A percentile compares a stretch with the other conserved stretches of the same genome.
Evolutionary conservation across 2,329 filamentous ascomycete species (phyloP).

Genomic region (Chaetomium olivaceum): DNA sequence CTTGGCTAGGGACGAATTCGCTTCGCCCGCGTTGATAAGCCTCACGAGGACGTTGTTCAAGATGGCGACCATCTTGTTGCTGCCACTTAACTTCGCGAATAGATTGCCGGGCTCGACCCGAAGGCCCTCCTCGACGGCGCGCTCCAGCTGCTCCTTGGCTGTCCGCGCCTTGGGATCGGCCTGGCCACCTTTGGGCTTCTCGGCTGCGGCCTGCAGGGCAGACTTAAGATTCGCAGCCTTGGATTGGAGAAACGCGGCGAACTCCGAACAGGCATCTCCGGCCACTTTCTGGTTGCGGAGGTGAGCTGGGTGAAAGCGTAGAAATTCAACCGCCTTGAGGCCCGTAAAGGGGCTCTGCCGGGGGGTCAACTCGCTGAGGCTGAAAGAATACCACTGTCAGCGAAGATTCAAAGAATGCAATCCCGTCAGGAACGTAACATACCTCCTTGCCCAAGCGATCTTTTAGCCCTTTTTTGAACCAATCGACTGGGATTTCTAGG

Average conservation of each 20-base stretch:
- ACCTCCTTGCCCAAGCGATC: conserved; percentile 14
- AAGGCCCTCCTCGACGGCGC: conserved; percentile 25
- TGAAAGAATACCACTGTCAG: conserved; percentile 7
- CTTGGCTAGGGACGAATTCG: conserved; percentile 29
- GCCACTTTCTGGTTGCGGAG: conserved; percentile 19
- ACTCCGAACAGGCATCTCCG: conserved; percentile 15
- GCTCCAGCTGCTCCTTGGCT: conserved; percentile 26
- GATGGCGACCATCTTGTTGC: conserved; percentile 14
- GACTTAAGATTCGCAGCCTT: conserved; percentile 18
- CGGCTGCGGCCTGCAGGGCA: conserved; percentile 10
- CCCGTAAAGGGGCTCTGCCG: conserved; percentile 25
- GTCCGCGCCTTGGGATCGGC: conserved; percentile 11
- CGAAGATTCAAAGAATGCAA: background rate
- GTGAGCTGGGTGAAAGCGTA: conserved; percentile 29
- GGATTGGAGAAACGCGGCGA: conserved; percentile 15
- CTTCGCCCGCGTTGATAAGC: conserved; percentile 28
- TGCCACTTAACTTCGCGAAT: conserved; percentile 22
- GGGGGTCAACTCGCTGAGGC: conserved; percentile 19
- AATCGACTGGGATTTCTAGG: conserved; percentile 28
- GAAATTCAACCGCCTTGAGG: conserved; percentile 24
- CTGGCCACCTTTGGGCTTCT: conserved; percentile 10
- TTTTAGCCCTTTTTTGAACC: conserved; percentile 27
- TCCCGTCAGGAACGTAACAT: background rate
- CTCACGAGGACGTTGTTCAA: conserved; percentile 29
- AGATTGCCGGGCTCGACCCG: conserved; percentile 18